Base-by-base conservation (phyloP, 2,329 filamentous ascomycete species). In the Aspergillus pseudoglaucus region DNA sequence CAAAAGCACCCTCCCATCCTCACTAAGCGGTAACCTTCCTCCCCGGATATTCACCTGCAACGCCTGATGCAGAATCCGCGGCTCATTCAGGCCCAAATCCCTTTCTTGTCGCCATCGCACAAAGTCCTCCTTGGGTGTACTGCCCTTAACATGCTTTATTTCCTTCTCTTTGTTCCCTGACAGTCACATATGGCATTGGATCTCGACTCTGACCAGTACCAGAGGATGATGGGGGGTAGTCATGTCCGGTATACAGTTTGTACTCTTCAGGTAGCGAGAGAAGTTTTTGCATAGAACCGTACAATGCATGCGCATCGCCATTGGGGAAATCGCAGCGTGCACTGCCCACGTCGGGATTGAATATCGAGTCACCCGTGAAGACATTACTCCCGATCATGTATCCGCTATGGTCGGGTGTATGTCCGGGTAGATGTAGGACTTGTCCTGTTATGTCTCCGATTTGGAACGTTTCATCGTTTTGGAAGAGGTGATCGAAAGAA, bases 381-480 rank as follows among this genome's bases (percentile, higher is more conserved):
- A 80, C 67, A 18, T 59, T 60, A 23, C 44, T 43, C 6, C 76
- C 78, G 44, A 83, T 74, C 30, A 66, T 62, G 51, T 84, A 85
- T 0, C 80, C 81, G 12, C 81, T 56, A 47, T 83, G 79, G 52
- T 84, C 81, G 0, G 80, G 78, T 0, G 80, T 83, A 53, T 84
- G 79, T 0, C 80, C 81, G 0, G 80, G 79, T 0, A 84, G 72
- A 53, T 83, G 75, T 0, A 83, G 58, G 0, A 73, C 78, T 2
- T 59, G 66, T 0, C 64, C 75, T 1, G 53, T 57, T 12, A 83
- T 27, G 0, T 59, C 46, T 0, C 81, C 80, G 33, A 84, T 69
- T 0, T 53, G 15, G 52, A 84, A 82, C 0, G 49, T 49, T 50
- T 82, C 78, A 30, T 79, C 71, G 38, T 83, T 78, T 0, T 75